Evolutionary conservation across 371 early-diverging fungal species (phyloP).

Genomic region (Smittium mucronatum): DNA sequence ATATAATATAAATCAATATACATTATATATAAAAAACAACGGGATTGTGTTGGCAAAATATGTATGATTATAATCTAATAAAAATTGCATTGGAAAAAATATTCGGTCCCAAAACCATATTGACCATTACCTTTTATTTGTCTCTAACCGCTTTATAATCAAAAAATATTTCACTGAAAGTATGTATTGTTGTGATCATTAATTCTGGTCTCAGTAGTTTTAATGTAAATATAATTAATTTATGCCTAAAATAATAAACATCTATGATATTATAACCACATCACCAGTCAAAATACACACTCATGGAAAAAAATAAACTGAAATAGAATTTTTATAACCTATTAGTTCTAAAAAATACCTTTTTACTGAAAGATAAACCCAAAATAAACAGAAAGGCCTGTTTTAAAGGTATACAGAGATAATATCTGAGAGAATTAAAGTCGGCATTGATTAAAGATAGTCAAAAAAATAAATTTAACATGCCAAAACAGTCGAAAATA

Average conservation of each 20-base stretch:
- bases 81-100: slow-evolving; percentile 1
- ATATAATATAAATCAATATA: too few relatives aligned
- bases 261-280: not conserved
- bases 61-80: too few relatives aligned
- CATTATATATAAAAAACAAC: too few relatives aligned
- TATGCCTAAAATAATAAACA: not conserved
- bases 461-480: not conserved
- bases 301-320: not conserved
- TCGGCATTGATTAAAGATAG: not conserved
- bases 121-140: not conserved
- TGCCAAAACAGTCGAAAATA: not conserved
- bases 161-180: not conserved
- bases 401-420: not conserved
- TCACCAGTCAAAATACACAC: not conserved
- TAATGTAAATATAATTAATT: not conserved
- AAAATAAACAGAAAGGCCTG: not conserved
- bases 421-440: not conserved
- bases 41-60: too few relatives aligned
- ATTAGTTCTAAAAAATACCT: not conserved
- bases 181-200: not conserved
- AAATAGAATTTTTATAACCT: not conserved
- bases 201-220: too few relatives aligned
- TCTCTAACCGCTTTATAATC: not conserved
- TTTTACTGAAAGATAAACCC: not conserved
- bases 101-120: not conserved